Conservation (phyloP, 257 asterid species). For the Ajuga chamaepitys region DNA sequence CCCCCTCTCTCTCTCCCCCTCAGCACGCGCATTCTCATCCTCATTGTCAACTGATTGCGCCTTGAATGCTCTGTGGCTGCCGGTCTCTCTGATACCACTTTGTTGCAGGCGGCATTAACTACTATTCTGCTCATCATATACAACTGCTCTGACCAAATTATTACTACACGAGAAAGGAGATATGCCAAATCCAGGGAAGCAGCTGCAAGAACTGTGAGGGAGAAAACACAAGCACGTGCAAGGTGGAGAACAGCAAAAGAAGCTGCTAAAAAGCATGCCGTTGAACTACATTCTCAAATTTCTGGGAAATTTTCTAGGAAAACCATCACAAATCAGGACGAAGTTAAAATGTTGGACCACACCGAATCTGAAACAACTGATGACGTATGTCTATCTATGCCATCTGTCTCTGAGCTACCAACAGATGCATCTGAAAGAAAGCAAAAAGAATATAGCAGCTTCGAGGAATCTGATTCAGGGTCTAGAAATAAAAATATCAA, state of each 20-base stretch:
- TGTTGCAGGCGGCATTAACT: conserved; percentile 69
- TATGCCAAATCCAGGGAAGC: conserved; percentile 84
- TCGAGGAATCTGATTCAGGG: conserved; percentile 18
- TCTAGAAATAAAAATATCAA: conserved; percentile 11
- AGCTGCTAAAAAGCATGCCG: conserved; percentile 73
- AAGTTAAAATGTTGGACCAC: conserved; percentile 26
- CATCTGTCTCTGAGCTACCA: conserved; percentile 7
- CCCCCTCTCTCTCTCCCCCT: neutral
- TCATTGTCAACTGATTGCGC: neutral
- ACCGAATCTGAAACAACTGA: conserved; percentile 18
- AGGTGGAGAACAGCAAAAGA: conserved; percentile 88
- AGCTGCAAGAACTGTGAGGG: conserved; percentile 75
- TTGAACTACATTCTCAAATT: conserved; percentile 54
- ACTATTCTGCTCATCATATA: conserved; percentile 73
- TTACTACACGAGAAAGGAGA: conserved; percentile 80
- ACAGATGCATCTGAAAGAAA: conserved; percentile 13
- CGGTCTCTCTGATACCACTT: neutral
- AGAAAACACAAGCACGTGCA: conserved; percentile 73
- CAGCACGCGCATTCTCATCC: too few species aligned
- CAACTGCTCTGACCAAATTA: conserved; percentile 85
- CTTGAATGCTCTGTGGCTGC: neutral
- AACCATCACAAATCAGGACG: conserved; percentile 27
- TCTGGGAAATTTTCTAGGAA: conserved; percentile 67
- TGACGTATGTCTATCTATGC: conserved; percentile 3
- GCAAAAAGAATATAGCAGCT: conserved; percentile 8